phyloP scores from a whole-genome alignment of 352 stramenopile species.

The Elongisporangium undulatum region DNA sequence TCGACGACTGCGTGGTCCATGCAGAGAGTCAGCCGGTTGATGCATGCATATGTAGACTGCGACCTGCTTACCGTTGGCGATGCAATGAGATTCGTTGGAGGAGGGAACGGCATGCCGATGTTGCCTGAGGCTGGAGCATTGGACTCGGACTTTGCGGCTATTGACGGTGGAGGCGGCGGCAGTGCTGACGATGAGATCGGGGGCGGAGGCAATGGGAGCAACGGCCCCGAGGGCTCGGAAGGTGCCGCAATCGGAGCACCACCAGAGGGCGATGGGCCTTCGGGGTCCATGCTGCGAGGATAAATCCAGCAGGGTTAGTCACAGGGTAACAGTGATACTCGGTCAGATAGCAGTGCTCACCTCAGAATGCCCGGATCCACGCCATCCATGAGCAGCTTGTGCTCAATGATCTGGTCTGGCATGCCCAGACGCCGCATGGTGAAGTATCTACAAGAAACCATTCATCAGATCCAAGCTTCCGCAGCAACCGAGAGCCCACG shows the following conservation, averaged over 20 bases:
- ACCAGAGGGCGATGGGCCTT: conserved; percentile 67
- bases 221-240: conserved; percentile 20
- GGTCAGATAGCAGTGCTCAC: conserved; percentile 9
- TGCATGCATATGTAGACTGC: neutral
- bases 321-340: neutral
- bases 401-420: conserved; percentile 63
- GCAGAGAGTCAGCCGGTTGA: neutral
- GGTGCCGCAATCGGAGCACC: conserved; percentile 21
- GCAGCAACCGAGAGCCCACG: neutral
- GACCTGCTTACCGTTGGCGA: neutral
- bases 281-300: conserved; percentile 59
- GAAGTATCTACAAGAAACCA: conserved; percentile 48
- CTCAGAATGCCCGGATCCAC: conserved; percentile 55
- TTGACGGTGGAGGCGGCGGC: conserved; percentile 29
- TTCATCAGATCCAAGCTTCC: neutral
- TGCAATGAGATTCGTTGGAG: conserved; percentile 6
- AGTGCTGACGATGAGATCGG: conserved; percentile 13
- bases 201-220: conserved; percentile 30
- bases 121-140: conserved; percentile 25
- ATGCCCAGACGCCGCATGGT: conserved; percentile 76
- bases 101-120: conserved; percentile 50
- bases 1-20: conserved; percentile 17
- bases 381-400: conserved; percentile 80
- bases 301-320: neutral
- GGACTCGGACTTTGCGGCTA: conserved; percentile 9